A percentile compares a stretch with the other conserved stretches of the same genome.
These are phyloP conservation scores for Graphilbum ipis-grandicollis DNA, from an alignment of 2,329 filamentous ascomycete genomes.

Conservation along the genomic window DNA sequence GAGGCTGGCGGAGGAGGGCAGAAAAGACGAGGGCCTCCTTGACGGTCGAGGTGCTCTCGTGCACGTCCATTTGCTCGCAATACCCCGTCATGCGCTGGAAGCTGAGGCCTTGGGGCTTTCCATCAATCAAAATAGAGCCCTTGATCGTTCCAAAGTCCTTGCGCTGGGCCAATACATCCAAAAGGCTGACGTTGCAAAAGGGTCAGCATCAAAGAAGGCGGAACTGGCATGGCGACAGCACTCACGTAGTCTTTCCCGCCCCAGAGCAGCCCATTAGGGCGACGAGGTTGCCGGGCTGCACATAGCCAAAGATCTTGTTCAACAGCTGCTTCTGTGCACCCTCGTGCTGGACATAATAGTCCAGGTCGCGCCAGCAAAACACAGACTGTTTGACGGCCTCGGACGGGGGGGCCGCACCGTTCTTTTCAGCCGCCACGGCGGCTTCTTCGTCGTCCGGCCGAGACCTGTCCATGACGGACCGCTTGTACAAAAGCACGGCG, in stretches of 20 bases:
- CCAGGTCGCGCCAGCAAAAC: constrained; percentile 58
- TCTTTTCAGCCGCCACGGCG: no score
- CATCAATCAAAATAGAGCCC: constrained; percentile 62
- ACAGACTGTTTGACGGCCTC: constrained; percentile 50
- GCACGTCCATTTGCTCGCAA: constrained; percentile 67
- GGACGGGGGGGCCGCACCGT: constrained; percentile 42
- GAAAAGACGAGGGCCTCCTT: constrained; percentile 61
- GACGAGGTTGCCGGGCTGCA: constrained; percentile 64
- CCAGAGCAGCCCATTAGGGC: constrained; percentile 69
- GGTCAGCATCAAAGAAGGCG: no score
- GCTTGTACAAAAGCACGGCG: no score
- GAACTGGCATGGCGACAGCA: no score
- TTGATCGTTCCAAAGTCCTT: constrained; percentile 60
- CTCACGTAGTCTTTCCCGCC: constrained; percentile 79
- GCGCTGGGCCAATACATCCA: constrained; percentile 66
- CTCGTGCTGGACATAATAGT: constrained; percentile 48
- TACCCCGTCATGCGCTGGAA: constrained; percentile 70
- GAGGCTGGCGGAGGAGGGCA: constrained; percentile 54
- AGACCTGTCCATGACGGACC: no score
- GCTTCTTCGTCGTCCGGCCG: no score
- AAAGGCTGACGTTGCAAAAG: no score
- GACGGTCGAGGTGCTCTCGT: constrained; percentile 55
- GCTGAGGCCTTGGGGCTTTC: constrained; percentile 48
- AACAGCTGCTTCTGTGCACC: constrained; percentile 49
- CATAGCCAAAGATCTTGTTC: constrained; percentile 67